phyloP scores from a whole-genome alignment of 2,329 filamentous ascomycete genomes.

The Aspergillus neoniger region DNA sequence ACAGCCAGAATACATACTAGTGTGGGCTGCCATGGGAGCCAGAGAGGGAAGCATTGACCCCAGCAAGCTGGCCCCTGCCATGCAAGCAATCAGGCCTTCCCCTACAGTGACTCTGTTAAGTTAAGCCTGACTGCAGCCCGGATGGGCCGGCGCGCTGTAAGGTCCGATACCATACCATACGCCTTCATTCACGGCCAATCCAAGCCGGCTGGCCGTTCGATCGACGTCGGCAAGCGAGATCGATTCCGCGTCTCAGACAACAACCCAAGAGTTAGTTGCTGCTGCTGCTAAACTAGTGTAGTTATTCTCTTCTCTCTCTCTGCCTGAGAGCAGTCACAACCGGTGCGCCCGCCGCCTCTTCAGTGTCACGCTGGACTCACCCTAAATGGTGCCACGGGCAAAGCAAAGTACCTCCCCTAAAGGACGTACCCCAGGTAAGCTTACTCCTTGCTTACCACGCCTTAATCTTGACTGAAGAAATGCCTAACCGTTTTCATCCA shows the following conservation, averaged over 20 bases:
- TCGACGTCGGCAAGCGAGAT: conserved; percentile 17
- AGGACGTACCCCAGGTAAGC: conserved; percentile 8
- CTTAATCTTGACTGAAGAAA: conserved; percentile 7
- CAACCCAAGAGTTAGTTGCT: too few species aligned
- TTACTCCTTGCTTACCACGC: background rate
- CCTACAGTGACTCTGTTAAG: background rate
- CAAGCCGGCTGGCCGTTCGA: conserved; percentile 20
- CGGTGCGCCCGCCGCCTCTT: background rate
- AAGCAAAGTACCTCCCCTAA: background rate
- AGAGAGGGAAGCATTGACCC: conserved; percentile 1
- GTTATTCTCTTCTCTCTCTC: too few species aligned
- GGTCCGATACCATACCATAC: conserved; percentile 1
- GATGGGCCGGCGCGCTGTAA: conserved; percentile 3
- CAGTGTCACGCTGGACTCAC: background rate
- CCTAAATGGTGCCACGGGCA: background rate
- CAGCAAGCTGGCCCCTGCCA: background rate
- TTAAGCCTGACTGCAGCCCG: background rate
- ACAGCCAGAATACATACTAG: background rate
- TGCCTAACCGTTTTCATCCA: conserved; percentile 3
- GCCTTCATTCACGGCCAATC: background rate
- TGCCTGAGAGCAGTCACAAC: background rate
- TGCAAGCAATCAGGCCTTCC: background rate
- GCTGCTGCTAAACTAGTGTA: too few species aligned
- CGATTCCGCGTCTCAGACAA: conserved; percentile 1
- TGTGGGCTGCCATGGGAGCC: background rate